Evolutionary conservation across 192 early-diverging fungal genomes (phyloP).

Genomic region (Coemansia sp.): DNA sequence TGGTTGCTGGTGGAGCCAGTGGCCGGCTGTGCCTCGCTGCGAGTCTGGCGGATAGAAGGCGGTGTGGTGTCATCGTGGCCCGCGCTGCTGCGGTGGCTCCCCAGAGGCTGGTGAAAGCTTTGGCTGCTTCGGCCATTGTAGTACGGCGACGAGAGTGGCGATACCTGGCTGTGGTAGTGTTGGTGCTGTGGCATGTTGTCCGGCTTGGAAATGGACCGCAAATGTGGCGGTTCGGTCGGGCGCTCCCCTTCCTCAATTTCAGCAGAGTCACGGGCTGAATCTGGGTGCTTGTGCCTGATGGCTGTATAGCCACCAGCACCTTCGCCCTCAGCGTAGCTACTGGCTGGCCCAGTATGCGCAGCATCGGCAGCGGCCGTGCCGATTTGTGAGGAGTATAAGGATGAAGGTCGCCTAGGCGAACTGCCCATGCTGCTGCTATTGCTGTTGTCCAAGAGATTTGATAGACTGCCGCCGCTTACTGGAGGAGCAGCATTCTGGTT

Average conservation of each 20-base stretch:
- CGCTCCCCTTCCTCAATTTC: constrained; percentile 1
- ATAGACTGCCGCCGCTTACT: constrained; percentile 1
- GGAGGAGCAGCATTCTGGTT: background rate
- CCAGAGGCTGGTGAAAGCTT: constrained; percentile 10
- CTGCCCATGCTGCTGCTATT: no score
- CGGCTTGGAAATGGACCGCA: constrained; percentile 14
- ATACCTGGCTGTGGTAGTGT: no score
- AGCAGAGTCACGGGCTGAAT: background rate
- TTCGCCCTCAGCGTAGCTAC: background rate
- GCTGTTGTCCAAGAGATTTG: background rate
- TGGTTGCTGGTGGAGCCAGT: background rate
- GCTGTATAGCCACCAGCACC: background rate
- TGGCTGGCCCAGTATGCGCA: background rate
- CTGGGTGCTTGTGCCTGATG: background rate
- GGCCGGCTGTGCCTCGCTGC: constrained; percentile 17
- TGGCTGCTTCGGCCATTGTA: constrained; percentile 3
- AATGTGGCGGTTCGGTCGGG: background rate
- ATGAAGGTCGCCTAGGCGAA: background rate
- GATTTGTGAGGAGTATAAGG: background rate
- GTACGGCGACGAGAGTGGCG: constrained; percentile 4
- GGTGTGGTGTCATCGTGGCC: constrained; percentile 15
- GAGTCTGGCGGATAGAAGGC: constrained; percentile 28
- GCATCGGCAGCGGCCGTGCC: no score
- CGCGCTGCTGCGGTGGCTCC: background rate
- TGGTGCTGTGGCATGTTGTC: constrained; percentile 11